Base-by-base conservation (phyloP, 202 grass and related monocot species). In the Hordeum pubiflorum region DNA sequence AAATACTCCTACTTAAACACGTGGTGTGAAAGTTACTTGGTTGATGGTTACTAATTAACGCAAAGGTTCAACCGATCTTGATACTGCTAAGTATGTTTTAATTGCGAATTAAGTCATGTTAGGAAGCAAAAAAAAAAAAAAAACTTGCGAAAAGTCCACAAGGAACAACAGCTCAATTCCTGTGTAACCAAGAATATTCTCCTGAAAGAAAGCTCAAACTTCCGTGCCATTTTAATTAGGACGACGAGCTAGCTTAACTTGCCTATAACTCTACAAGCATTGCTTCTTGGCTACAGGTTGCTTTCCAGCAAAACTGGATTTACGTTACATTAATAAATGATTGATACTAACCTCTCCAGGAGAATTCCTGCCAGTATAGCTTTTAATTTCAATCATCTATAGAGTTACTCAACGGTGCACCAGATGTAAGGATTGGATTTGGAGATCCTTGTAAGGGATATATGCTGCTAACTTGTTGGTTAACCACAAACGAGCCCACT, bases 391-490 rank as follows among this genome's bases (percentile, higher is more conserved):
- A 11, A 4, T 84, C 43, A 10, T 34, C 22, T 40, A 10, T 20
- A 2, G 70, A 32, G 41, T 63, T 63, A 88, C 77, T 84, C 82
- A 84, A 81, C 54, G 34, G 18, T 64, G 58, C 26, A 46, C 41
- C 80, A 73, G 74, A 18, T 87, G 66, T 43, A 74, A 81, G 70
- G 71, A 60, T 46, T 52, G 31, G 14, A 43, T 12, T 72, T 61
- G 22, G 72, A 72, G 63, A 85, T 58, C 63, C 87, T 89, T 89
- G 63, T 22, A 89, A 89, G 82, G 82, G 37, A 89, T 57, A 71
- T 54, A 54, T 8, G 24, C 24, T 26, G 15, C n/a, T 44, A 74
- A 59, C 68, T 88, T 52, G 69, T 81, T 40, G 77, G 80, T 55
- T 76, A 50, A 69, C 77, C 60, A 79, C 48, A 65, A 2, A 22